Conservation (phyloP, 345 rosid genomes). For the Lumnitzera littorea region DNA sequence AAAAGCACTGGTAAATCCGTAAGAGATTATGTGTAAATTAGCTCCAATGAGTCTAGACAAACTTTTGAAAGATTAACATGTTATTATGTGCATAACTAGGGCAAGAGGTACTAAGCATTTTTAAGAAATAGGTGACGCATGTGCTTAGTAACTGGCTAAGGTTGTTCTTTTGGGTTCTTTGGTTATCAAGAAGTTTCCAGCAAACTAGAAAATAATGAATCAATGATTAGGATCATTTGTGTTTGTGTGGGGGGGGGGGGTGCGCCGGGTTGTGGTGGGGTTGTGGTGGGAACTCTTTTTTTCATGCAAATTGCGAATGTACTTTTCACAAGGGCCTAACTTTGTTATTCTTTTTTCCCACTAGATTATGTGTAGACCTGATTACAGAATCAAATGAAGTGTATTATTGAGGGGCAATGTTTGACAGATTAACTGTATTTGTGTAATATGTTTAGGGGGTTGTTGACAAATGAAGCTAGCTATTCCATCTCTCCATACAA, state of each 20-base stretch:
- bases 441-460: constrained; percentile 30
- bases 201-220: constrained; percentile 10
- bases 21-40: too few relatives aligned
- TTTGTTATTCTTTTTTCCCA: constrained; percentile 34
- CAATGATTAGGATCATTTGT: constrained; percentile 9
- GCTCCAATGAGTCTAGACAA: too few relatives aligned
- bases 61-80: too few relatives aligned
- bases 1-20: too few relatives aligned
- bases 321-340: constrained; percentile 30
- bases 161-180: constrained; percentile 9
- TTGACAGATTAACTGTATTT: constrained; percentile 27
- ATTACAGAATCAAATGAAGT: constrained; percentile 28
- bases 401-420: constrained; percentile 37
- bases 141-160: neutral
- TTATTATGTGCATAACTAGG: too few relatives aligned
- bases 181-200: constrained; percentile 16
- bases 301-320: constrained; percentile 17
- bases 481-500: constrained; percentile 8
- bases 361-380: constrained; percentile 34
- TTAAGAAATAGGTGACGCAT: neutral
- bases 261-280: too few relatives aligned
- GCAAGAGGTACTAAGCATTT: neutral
- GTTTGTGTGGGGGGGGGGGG: neutral
- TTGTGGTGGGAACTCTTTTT: constrained; percentile 6
- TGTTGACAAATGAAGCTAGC: constrained; percentile 46